Evolutionary conservation across 768 basidiomycete species (phyloP), one percentile per base, ranked within the genome.

Genomic region (Boletus subparvulus): DNA sequence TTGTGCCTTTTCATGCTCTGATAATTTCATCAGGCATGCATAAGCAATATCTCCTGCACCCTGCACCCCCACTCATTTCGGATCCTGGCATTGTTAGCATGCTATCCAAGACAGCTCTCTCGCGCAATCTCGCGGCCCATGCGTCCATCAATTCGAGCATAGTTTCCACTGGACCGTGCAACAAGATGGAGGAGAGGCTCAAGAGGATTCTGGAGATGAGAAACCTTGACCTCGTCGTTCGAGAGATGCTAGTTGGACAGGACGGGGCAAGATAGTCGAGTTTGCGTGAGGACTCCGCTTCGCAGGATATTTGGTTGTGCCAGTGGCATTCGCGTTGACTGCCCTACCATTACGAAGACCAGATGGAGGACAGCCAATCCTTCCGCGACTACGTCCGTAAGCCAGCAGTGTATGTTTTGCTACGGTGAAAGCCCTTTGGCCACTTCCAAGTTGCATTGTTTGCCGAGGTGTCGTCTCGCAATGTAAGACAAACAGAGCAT

Each of bases 41-140:
- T 33, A 64, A 65, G 5, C 69, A 78, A 54, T 86, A 87, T 69
- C 70, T 82, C 19, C 30, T 82, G 39, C 54, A 81, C 30, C 77
- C 77, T 4, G 50, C 51, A 0, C 77, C 83, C 0, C 84, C 86
- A 9, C 74, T 86, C 37, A 77, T 86, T 55, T 69, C 68, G 16
- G 71, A 78, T 46, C 77, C 82, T 5, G 55, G 61, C 9, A 57
- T 70, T 17, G 81, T 80, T 58, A 49, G 66, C 14, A 65, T 69
- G 12, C 74, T 87, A 13, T 80, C 83, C 16, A 56, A 62, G 6
- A 70, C 72, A 1, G 83, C 82, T 0, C 72, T 88, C 32, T 77
- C 77, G 59, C 74, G 80, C 12, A 88, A 88, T 60, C 76, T 88
- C 6, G 72, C 73, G 19, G 85, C 78, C 2, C 85, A 88, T 61